Percentiles rank a stretch among this genome's conserved stretches.
Evolutionary conservation across 2,329 filamentous ascomycete genomes (phyloP).

Genomic region (Corinectria fuckeliana): DNA sequence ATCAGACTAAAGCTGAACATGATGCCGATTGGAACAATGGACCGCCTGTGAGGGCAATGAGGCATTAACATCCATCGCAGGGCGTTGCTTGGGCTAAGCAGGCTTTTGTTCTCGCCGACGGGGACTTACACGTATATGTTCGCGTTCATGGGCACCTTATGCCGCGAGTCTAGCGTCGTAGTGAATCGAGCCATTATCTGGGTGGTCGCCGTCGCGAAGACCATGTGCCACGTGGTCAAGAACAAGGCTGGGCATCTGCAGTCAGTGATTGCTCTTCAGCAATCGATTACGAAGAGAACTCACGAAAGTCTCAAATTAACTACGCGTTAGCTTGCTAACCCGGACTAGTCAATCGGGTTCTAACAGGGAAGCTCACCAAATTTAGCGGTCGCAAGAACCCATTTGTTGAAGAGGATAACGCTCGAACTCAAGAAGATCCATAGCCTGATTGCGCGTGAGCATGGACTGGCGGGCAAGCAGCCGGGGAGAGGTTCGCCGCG

Average conservation of each 20-base stretch:
- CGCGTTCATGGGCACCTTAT: slow-evolving; percentile 18
- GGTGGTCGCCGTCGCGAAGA: slow-evolving; percentile 10
- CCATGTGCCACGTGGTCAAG: slow-evolving; percentile 21
- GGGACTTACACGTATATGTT: slow-evolving; percentile 10
- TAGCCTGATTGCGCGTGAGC: slow-evolving; percentile 2
- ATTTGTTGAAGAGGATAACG: slow-evolving; percentile 21
- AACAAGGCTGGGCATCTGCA: neutral
- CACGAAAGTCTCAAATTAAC: slow-evolving; percentile 10
- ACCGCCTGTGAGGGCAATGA: neutral
- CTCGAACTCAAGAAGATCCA: slow-evolving; percentile 17
- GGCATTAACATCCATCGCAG: neutral
- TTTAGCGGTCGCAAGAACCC: slow-evolving; percentile 16
- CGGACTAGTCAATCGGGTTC: neutral
- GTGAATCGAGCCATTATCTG: slow-evolving; percentile 17
- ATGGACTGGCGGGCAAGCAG: neutral
- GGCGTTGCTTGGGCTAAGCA: neutral
- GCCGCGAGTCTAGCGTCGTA: slow-evolving; percentile 17
- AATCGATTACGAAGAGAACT: neutral
- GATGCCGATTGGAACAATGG: slow-evolving; percentile 16
- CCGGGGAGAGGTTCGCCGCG: neutral
- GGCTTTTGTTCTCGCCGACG: too few species aligned
- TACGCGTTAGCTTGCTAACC: neutral
- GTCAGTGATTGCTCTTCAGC: neutral
- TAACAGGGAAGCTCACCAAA: slow-evolving; percentile 3
- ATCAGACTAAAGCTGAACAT: slow-evolving; percentile 21